A percentile compares a stretch with the other conserved stretches of the same genome.
Evolutionary conservation across 1,284 basidiomycete genomes (phyloP).

Genomic region (Singerocomus rubriflavus): DNA sequence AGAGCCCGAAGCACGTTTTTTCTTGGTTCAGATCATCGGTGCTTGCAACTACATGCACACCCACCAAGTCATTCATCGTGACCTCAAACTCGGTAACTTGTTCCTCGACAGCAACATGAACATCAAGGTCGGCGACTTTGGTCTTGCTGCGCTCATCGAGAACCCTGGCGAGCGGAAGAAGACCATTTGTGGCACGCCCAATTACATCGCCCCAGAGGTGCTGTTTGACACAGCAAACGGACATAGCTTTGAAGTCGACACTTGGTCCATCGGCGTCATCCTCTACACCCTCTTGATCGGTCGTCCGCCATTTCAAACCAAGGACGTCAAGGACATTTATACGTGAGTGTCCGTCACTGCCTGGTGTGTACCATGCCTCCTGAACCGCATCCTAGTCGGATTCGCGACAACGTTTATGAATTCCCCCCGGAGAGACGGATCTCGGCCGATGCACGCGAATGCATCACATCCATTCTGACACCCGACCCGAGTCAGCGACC

Average conservation of each 20-base stretch:
- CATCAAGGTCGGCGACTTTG: conserved; percentile 97
- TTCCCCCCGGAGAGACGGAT: conserved; percentile 81
- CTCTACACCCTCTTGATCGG: conserved; percentile 94
- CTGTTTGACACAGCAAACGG: conserved; percentile 94
- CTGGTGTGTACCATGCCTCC: background rate
- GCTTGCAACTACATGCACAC: conserved; percentile 97
- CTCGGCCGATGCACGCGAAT: conserved; percentile 69
- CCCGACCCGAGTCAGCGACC: conserved; percentile 80
- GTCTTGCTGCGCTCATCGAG: conserved; percentile 94
- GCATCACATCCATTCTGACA: conserved; percentile 86
- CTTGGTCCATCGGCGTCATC: conserved; percentile 98
- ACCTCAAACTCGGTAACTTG: conserved; percentile 94
- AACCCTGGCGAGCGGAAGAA: conserved; percentile 96
- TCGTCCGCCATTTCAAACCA: conserved; percentile 96
- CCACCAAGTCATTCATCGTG: conserved; percentile 94
- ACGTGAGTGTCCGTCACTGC: conserved; percentile 49
- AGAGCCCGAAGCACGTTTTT: conserved; percentile 91
- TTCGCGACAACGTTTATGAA: conserved; percentile 91
- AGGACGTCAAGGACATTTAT: conserved; percentile 94
- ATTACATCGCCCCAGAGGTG: conserved; percentile 98
- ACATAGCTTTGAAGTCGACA: conserved; percentile 97
- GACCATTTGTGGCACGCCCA: conserved; percentile 98
- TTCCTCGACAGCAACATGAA: conserved; percentile 93
- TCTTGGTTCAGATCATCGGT: conserved; percentile 92
- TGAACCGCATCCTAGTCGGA: conserved; percentile 58